Conservation (phyloP, 2,329 filamentous ascomycete species). For the Aureobasidium sp. region DNA sequence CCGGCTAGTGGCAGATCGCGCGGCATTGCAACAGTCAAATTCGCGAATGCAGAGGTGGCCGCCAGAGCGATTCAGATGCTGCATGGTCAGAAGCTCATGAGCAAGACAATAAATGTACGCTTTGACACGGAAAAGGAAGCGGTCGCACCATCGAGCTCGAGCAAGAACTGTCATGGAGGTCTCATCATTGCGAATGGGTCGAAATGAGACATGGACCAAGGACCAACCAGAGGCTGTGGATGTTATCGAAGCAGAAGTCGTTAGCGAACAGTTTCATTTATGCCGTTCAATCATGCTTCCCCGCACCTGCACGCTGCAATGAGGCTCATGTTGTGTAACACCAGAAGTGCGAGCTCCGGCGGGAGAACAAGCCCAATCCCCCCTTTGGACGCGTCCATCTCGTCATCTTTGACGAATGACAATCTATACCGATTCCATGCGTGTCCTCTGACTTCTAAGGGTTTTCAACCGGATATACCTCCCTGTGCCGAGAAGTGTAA, state of each 20-base stretch:
- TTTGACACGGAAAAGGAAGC: conserved; percentile 11
- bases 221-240: neutral
- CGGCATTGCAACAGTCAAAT: conserved; percentile 8
- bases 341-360: neutral
- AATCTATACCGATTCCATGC: neutral
- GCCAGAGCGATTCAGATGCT: neutral
- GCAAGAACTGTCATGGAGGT: neutral
- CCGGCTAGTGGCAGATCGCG: conserved; percentile 6
- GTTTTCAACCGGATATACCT: neutral
- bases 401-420: neutral
- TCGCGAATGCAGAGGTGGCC: neutral
- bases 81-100: conserved; percentile 3
- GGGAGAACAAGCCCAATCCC: neutral
- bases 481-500: neutral
- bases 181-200: conserved; percentile 15
- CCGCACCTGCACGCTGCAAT: neutral
- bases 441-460: neutral
- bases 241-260: neutral
- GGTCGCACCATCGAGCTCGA: neutral
- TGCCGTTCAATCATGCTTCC: neutral
- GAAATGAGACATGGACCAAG: neutral
- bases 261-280: neutral
- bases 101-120: conserved; percentile 2
- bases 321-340: conserved; percentile 8
- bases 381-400: neutral